Evolutionary conservation across 495 filamentous ascomycete genomes (phyloP), one percentile per base, ranked within the genome.

Genomic region (Lineolata rhizophorae): DNA sequence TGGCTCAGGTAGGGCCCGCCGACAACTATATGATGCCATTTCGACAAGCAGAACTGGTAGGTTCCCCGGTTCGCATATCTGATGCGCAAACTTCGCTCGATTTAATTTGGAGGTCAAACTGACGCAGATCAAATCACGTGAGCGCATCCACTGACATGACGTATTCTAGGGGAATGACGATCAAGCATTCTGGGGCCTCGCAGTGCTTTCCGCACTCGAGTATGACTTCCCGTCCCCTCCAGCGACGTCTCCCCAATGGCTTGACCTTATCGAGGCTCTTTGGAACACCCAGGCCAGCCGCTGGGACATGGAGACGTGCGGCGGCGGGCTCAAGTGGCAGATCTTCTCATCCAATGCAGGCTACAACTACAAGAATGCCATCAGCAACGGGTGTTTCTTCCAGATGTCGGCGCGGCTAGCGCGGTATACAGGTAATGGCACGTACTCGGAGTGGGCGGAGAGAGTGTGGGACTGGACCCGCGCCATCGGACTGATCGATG

Each of bases 151-250:
- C n/a, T n/a, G n/a, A n/a, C n/a, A n/a, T n/a, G n/a, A n/a, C n/a
- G n/a, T n/a, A n/a, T n/a, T n/a, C n/a, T n/a, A 44, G 37, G 73
- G 72, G 1, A 80, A 79, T 43, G 72, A 79, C 38, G 74, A 79
- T 41, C 77, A 83, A 48, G 72, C 72, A 11, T 84, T 84, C 46
- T 91, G 81, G 81, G 72, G 61, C 2, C 59, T 85, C 20, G 59
- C 72, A 16, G 65, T 74, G 31, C 67, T 90, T 35, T 58, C 73
- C 4, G 80, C 77, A 0, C 67, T 72, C 10, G 80, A 90, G 46
- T 52, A 72, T 29, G 68, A 69, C 39, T 82, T 73, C 38, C 75
- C 77, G 3, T 61, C 78, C 35, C 62, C 68, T 2, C 44, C 64
- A 13, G 37, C 58, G 5, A 47, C 37, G 2, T 48, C 65, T 12